phyloP scores from a whole-genome alignment of 2,329 filamentous ascomycete genomes.

The Aureobasidium mangrovei region DNA sequence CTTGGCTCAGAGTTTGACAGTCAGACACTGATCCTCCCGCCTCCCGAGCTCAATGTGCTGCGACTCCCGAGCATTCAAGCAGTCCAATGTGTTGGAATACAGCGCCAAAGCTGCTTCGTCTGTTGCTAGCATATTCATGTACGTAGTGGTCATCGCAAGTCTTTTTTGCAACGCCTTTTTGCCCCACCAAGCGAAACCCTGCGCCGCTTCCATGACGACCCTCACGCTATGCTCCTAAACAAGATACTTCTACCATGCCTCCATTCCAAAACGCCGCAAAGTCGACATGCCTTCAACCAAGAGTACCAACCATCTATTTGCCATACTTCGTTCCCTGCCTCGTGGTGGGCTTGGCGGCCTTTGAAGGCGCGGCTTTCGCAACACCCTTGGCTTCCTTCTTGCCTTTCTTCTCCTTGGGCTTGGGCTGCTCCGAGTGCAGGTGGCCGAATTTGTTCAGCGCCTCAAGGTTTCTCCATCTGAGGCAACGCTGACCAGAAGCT shows the following conservation, averaged over 20 bases:
- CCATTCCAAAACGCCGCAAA: not conserved
- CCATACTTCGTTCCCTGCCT: constrained; percentile 22
- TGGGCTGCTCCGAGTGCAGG: constrained; percentile 22
- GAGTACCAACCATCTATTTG: constrained; percentile 1
- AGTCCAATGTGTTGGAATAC: not conserved
- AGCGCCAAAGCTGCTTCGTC: not conserved
- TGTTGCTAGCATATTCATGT: not conserved
- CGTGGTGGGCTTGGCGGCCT: constrained; percentile 38
- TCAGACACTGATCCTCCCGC: not conserved
- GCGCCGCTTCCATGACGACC: constrained; percentile 5
- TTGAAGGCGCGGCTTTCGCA: not conserved
- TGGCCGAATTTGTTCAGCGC: constrained; percentile 21
- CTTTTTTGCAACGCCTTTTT: constrained; percentile 1
- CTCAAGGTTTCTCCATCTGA: constrained; percentile 54
- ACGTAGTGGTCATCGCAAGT: constrained; percentile 1
- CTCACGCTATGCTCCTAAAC: constrained; percentile 9
- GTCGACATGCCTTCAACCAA: not conserved
- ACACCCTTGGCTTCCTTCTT: constrained; percentile 26
- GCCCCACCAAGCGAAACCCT: not conserved
- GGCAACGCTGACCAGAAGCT: constrained; percentile 48
- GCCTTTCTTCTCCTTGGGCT: constrained; percentile 23
- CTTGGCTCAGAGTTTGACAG: not conserved
- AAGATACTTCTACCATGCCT: constrained; percentile 7
- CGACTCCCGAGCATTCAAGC: not conserved
- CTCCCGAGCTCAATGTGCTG: not conserved